Evolutionary conservation across 768 basidiomycete genomes (phyloP).

Genomic region (Boletus tomentosulus): DNA sequence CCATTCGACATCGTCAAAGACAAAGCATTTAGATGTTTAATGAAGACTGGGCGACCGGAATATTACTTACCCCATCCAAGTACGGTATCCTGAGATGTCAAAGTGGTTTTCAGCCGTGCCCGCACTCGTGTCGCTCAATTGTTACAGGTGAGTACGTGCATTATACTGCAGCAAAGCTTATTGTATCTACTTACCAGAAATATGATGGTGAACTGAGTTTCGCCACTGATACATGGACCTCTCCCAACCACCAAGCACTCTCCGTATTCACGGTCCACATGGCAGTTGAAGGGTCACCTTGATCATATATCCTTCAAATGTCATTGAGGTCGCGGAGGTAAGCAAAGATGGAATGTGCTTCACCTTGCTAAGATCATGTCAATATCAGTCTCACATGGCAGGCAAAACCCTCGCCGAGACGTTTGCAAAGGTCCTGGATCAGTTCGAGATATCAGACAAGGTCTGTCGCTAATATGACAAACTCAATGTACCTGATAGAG

Average conservation of each 20-base stretch:
- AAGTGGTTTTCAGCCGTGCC: slow-evolving; percentile 21
- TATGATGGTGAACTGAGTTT: background rate
- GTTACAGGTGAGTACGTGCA: slow-evolving; percentile 20
- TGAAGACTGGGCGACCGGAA: too few relatives aligned
- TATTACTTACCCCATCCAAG: slow-evolving; percentile 1
- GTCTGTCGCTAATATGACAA: slow-evolving; percentile 6
- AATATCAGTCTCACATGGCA: background rate
- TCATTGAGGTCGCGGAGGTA: background rate
- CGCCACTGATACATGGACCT: background rate
- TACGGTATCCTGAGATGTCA: slow-evolving; percentile 33
- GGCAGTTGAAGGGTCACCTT: background rate
- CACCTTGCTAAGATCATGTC: background rate
- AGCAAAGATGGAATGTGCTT: too few relatives aligned
- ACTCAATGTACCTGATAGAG: background rate
- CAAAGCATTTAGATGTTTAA: background rate
- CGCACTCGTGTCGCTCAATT: slow-evolving; percentile 24
- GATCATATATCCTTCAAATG: background rate
- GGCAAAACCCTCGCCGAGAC: slow-evolving; percentile 16
- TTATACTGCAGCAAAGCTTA: background rate
- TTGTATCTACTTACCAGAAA: background rate
- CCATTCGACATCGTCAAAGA: background rate
- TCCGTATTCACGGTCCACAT: background rate
- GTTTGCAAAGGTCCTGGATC: slow-evolving; percentile 21
- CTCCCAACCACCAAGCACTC: background rate
- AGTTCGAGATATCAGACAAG: slow-evolving; percentile 30